Evolutionary conservation across 768 basidiomycete species (phyloP).

Genomic region (Tulasnella sp.): DNA sequence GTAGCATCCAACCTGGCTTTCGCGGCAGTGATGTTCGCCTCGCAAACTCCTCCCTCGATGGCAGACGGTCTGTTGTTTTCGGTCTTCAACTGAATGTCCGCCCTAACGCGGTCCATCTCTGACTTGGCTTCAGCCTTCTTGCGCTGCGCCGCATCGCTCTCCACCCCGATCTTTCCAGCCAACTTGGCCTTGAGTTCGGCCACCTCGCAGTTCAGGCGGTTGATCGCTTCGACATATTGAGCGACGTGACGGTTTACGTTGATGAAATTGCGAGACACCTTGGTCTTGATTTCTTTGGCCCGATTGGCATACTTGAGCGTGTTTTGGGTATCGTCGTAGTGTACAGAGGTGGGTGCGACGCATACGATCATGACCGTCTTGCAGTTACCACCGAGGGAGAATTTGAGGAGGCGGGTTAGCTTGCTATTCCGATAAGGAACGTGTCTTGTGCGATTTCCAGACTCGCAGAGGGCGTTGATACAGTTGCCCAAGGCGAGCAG

Average conservation of each 20-base stretch:
- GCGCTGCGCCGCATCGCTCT: conserved; percentile 56
- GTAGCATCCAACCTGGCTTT: conserved; percentile 60
- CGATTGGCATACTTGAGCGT: conserved; percentile 96
- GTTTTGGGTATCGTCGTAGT: conserved; percentile 98
- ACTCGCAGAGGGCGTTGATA: conserved; percentile 96
- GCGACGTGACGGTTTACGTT: conserved; percentile 93
- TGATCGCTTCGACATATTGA: conserved; percentile 91
- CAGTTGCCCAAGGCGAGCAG: conserved; percentile 95
- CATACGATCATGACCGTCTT: conserved; percentile 99
- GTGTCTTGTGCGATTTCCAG: conserved; percentile 78
- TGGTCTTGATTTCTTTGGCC: conserved; percentile 97
- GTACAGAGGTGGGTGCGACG: conserved; percentile 85
- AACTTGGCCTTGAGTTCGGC: conserved; percentile 80
- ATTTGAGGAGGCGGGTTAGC: conserved; percentile 93
- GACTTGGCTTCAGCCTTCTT: conserved; percentile 60
- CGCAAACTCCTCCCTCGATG: conserved; percentile 64
- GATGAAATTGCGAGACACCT: conserved; percentile 86
- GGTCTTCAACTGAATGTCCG: conserved; percentile 61
- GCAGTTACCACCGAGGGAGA: conserved; percentile 97
- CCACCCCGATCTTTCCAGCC: conserved; percentile 56
- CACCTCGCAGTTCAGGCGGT: conserved; percentile 76
- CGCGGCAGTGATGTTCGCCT: conserved; percentile 63
- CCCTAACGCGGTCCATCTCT: conserved; percentile 67
- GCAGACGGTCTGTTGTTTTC: conserved; percentile 66
- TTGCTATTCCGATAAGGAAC: conserved; percentile 98